Conservation (phyloP, 169 alveolate species). For the Cryptosporidium muris region DNA sequence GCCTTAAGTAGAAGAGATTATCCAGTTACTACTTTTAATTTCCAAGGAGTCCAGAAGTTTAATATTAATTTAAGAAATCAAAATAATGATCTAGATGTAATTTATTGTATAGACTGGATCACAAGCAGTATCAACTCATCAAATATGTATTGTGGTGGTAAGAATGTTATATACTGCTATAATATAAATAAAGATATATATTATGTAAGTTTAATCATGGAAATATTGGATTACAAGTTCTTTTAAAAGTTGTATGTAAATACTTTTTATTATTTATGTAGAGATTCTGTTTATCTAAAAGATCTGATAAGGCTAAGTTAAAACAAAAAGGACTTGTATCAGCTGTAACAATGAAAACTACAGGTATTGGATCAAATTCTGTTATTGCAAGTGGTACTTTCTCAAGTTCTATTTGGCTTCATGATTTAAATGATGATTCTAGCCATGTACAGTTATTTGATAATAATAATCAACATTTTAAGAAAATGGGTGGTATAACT, state of each 20-base stretch:
- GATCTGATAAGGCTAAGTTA: background rate
- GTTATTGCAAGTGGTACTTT: conserved; percentile 42
- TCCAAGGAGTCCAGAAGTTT: conserved; percentile 3
- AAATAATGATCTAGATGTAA: conserved; percentile 10
- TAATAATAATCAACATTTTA: background rate
- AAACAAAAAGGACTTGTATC: conserved; percentile 53
- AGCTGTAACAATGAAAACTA: conserved; percentile 24
- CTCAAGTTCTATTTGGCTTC: conserved; percentile 21
- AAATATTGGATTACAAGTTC: background rate
- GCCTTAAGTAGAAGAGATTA: conserved; percentile 16
- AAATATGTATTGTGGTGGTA: conserved; percentile 19
- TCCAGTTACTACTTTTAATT: conserved; percentile 1
- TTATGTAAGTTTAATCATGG: background rate
- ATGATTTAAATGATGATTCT: conserved; percentile 24
- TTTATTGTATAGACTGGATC: conserved; percentile 4
- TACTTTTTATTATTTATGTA: no score
- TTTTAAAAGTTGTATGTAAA: background rate
- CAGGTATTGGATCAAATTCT: conserved; percentile 53
- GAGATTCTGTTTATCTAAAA: no score
- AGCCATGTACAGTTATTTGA: conserved; percentile 20
- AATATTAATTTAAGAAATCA: conserved; percentile 1
- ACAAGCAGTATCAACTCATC: background rate
- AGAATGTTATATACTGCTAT: conserved; percentile 12
- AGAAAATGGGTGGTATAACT: conserved; percentile 10
- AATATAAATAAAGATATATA: background rate